Evolutionary conservation across 164 flowering plant genomes (phyloP).

Genomic region (Sedum album): DNA sequence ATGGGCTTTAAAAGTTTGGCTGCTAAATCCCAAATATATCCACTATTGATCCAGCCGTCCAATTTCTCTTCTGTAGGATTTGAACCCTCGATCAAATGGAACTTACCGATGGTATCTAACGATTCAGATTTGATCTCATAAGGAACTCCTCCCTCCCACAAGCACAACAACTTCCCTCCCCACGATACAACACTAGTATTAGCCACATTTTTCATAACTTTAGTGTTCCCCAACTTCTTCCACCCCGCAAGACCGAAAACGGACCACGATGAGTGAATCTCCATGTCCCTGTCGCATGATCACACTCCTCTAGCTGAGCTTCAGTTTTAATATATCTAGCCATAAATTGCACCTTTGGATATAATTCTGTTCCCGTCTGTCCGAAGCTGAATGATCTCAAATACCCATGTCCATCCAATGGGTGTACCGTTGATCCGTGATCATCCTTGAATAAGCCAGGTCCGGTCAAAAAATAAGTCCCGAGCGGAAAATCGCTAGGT

Average conservation of each 20-base stretch:
- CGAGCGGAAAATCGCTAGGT: slow-evolving; percentile 68
- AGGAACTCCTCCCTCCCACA: slow-evolving; percentile 96
- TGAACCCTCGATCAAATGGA: slow-evolving; percentile 27
- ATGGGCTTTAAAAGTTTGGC: slow-evolving; percentile 63
- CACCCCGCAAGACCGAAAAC: slow-evolving; percentile 78
- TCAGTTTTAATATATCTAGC: slow-evolving; percentile 78
- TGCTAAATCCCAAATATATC: slow-evolving; percentile 45
- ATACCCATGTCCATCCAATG: slow-evolving; percentile 93
- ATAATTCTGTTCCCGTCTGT: slow-evolving; percentile 9
- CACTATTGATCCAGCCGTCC: slow-evolving; percentile 8
- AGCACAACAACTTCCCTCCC: slow-evolving; percentile 67
- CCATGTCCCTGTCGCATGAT: slow-evolving; percentile 61
- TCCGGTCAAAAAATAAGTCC: slow-evolving; percentile 81
- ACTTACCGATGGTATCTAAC: slow-evolving; percentile 63
- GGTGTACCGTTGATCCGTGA: slow-evolving; percentile 88
- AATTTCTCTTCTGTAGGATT: slow-evolving; percentile 14
- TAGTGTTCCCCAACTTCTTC: slow-evolving; percentile 63
- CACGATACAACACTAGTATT: slow-evolving; percentile 81
- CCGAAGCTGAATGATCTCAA: slow-evolving; percentile 59
- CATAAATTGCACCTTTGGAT: slow-evolving; percentile 42
- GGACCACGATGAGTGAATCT: slow-evolving; percentile 84
- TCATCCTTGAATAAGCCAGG: slow-evolving; percentile 86
- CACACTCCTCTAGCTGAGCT: slow-evolving; percentile 73
- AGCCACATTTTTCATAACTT: slow-evolving; percentile 97
- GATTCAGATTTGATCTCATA: slow-evolving; percentile 58